Evolutionary conservation across 495 filamentous ascomycete species (phyloP).

Genomic region (Patellaria atrata): DNA sequence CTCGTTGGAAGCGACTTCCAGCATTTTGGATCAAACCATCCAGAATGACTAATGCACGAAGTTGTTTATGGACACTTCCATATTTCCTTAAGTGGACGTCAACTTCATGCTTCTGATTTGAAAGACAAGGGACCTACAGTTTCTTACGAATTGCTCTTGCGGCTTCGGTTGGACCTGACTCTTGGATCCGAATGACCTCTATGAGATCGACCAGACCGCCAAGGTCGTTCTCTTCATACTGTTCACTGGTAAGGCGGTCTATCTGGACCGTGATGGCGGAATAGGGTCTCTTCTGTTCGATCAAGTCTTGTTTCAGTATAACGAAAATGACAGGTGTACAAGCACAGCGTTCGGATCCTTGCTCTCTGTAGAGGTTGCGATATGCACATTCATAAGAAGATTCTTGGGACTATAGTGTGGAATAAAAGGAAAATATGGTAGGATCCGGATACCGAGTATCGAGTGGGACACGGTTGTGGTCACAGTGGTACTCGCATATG

Average conservation of each 20-base stretch:
- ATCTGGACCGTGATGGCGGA: constrained; percentile 90
- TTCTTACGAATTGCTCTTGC: constrained; percentile 93
- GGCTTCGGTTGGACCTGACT: constrained; percentile 75
- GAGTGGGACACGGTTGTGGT: too few relatives aligned
- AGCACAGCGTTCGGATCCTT: too few relatives aligned
- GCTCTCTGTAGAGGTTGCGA: too few relatives aligned
- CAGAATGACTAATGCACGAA: constrained; percentile 78
- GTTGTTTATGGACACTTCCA: constrained; percentile 78
- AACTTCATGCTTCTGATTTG: neutral
- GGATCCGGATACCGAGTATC: too few relatives aligned
- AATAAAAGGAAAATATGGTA: too few relatives aligned
- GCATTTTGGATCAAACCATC: constrained; percentile 94
- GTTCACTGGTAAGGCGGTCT: constrained; percentile 77
- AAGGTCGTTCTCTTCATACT: constrained; percentile 79
- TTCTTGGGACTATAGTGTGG: too few relatives aligned
- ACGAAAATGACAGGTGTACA: too few relatives aligned
- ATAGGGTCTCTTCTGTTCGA: constrained; percentile 79
- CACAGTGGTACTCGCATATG: too few relatives aligned
- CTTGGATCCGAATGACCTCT: constrained; percentile 83
- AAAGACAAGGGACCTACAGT: constrained; percentile 41
- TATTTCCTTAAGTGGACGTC: constrained; percentile 51
- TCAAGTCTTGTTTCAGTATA: too few relatives aligned
- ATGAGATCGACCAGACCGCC: constrained; percentile 87
- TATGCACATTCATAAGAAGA: too few relatives aligned
- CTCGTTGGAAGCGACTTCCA: constrained; percentile 71